Base-by-base conservation (phyloP, 306 rosid species). In the Oxytropis ochrocephala region DNA sequence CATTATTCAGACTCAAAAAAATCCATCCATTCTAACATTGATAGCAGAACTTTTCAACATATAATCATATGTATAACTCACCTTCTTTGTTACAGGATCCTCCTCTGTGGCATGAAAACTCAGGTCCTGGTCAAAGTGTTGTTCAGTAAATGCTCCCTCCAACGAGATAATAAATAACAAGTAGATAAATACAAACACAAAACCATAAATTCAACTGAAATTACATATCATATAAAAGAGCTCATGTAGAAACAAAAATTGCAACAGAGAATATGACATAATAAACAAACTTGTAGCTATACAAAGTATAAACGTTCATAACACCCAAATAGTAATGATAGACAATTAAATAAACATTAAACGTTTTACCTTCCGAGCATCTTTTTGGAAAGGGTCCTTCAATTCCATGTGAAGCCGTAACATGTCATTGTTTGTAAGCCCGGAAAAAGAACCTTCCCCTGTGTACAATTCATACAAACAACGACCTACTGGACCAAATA, bases 401-500 rank as follows among this genome's bases (percentile, higher is more conserved):
- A n/a, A n/a, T n/a, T n/a, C n/a, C n/a, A n/a, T n/a, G n/a, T n/a
- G n/a, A n/a, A n/a, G n/a, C n/a, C n/a, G n/a, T n/a, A n/a, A n/a
- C n/a, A n/a, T n/a, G n/a, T n/a, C n/a, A n/a, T n/a, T n/a, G n/a
- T n/a, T n/a, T n/a, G n/a, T n/a, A 69, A 83, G 85, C 82, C 99
- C 99, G 3, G 97, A 97, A 77, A 95, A 95, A 60, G 91, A 95
- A 72, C 91, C 97, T 79, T 91, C 91, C 69, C 99, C 99, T 1
- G 96, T 85, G 73, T 86, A 91, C 5, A 95, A 79, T 78, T 91
- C 97, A 53, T 83, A 91, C 77, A 95, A 71, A 74, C 99, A 95
- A 81, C 99, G 91, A 57, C 99, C 99, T 6, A 95, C 95, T n/a
- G 44, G 97, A 95, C 99, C 99, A 95, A 24, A 95, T 87, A 84